A percentile compares a stretch with the other conserved stretches of the same genome.
Evolutionary conservation across 2,329 filamentous ascomycete genomes (phyloP).

Genomic region (Grosmannia penicillata): DNA sequence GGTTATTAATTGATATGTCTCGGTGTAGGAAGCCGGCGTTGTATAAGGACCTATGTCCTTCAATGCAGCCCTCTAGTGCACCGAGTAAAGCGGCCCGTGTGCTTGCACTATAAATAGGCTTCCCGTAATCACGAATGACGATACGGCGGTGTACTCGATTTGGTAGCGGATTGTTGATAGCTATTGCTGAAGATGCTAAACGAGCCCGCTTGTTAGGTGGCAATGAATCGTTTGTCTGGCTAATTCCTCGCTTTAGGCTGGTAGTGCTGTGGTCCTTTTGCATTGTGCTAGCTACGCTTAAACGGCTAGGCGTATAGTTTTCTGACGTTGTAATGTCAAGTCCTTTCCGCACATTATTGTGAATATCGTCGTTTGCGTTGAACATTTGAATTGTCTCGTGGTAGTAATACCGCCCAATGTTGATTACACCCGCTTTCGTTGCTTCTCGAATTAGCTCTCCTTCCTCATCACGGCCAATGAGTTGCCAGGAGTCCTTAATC

Average conservation of each 20-base stretch:
- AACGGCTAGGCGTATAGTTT: background rate
- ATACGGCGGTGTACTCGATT: background rate
- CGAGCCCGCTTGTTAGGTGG: background rate
- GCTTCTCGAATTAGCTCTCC: no score
- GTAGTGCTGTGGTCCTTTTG: background rate
- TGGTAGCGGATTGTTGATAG: background rate
- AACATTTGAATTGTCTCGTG: background rate
- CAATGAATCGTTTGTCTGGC: background rate
- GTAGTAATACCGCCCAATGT: no score
- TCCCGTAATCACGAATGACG: conserved; percentile 19
- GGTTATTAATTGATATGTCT: conserved; percentile 29
- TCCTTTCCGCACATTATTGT: no score
- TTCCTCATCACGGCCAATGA: no score
- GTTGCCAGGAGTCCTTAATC: no score
- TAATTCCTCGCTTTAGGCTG: background rate
- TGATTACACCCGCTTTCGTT: no score
- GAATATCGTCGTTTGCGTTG: background rate
- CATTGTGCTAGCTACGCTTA: background rate
- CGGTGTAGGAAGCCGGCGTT: conserved; percentile 21
- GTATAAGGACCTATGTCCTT: background rate
- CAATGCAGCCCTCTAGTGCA: background rate
- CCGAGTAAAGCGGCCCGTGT: conserved; percentile 10
- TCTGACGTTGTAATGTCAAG: background rate
- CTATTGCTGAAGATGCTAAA: background rate
- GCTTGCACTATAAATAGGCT: conserved; percentile 25